These are phyloP conservation scores for Cytospora paraplurivora DNA, from an alignment of 2,329 filamentous ascomycete genomes.

Conservation along the genomic window DNA sequence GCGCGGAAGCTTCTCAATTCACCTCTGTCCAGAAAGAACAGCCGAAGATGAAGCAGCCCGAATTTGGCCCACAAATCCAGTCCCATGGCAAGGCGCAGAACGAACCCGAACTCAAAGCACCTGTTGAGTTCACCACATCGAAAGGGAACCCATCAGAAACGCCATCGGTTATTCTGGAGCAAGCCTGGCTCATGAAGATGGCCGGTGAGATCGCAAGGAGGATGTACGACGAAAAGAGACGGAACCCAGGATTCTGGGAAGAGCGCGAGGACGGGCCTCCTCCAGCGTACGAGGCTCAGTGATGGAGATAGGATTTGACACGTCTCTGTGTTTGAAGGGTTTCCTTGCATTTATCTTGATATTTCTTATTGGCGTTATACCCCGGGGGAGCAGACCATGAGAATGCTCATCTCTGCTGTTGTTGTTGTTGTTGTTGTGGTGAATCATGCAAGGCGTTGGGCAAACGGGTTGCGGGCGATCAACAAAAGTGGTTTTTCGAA, in stretches of 20 bases:
- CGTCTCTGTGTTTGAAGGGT: background rate
- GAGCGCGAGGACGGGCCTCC: conserved; percentile 61
- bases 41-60: conserved; percentile 5
- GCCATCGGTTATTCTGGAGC: conserved; percentile 67
- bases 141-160: conserved; percentile 49
- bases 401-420: conserved; percentile 21
- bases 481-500: conserved; percentile 10
- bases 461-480: conserved; percentile 21
- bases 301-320: conserved; percentile 31
- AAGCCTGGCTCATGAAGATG: conserved; percentile 91
- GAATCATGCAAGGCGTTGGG: conserved; percentile 28
- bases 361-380: conserved; percentile 27
- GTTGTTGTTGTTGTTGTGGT: background rate
- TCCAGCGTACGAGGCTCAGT: conserved; percentile 62
- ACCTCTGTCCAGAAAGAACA: conserved; percentile 28
- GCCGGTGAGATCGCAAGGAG: conserved; percentile 86
- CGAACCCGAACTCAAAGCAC: conserved; percentile 36
- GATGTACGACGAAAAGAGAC: conserved; percentile 82
- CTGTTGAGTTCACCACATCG: conserved; percentile 36
- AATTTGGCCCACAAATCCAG: conserved; percentile 23
- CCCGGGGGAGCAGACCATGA: conserved; percentile 24
- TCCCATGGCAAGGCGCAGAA: conserved; percentile 35
- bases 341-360: conserved; percentile 23
- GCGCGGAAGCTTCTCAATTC: conserved; percentile 33
- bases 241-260: conserved; percentile 54